These are phyloP conservation scores for Hypoxylon sp. DNA, from an alignment of 2,329 filamentous ascomycete genomes.

Conservation along the genomic window DNA sequence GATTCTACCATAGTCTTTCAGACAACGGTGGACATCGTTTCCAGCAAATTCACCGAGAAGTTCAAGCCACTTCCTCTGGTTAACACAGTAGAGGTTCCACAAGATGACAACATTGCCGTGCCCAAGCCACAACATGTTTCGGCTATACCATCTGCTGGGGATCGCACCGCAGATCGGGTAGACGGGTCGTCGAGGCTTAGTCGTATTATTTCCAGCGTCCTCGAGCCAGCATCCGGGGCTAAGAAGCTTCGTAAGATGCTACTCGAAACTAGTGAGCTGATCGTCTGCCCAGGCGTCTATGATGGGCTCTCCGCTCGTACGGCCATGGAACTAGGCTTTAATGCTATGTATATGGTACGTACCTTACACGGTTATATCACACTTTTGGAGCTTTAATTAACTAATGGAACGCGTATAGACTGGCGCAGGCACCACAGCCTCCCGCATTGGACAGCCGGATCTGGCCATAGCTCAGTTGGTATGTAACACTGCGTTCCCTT, in stretches of 20 bases:
- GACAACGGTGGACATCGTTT: constrained; percentile 35
- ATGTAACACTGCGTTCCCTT: constrained; percentile 56
- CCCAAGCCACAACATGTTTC: constrained; percentile 13
- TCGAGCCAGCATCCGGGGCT: constrained; percentile 51
- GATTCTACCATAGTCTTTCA: constrained; percentile 44
- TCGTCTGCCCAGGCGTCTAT: constrained; percentile 65
- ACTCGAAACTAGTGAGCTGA: constrained; percentile 54
- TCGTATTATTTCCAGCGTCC: constrained; percentile 44
- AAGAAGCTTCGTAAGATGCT: constrained; percentile 55
- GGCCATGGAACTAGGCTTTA: constrained; percentile 64
- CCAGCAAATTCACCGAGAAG: constrained; percentile 39
- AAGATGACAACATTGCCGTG: constrained; percentile 10
- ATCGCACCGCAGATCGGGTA: neutral
- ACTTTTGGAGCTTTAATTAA: neutral
- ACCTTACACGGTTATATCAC: neutral
- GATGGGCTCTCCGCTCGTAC: constrained; percentile 66
- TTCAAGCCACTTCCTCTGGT: constrained; percentile 33
- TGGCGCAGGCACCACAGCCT: constrained; percentile 65
- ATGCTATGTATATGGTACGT: constrained; percentile 66
- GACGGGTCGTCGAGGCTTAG: constrained; percentile 43
- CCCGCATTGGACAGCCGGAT: constrained; percentile 64
- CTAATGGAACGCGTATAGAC: constrained; percentile 57
- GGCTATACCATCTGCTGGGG: constrained; percentile 9
- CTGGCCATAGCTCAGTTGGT: constrained; percentile 64
- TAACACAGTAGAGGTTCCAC: constrained; percentile 20